Evolutionary conservation across 2,329 filamentous ascomycete species (phyloP).

Genomic region (Pleoardoris graminearum): DNA sequence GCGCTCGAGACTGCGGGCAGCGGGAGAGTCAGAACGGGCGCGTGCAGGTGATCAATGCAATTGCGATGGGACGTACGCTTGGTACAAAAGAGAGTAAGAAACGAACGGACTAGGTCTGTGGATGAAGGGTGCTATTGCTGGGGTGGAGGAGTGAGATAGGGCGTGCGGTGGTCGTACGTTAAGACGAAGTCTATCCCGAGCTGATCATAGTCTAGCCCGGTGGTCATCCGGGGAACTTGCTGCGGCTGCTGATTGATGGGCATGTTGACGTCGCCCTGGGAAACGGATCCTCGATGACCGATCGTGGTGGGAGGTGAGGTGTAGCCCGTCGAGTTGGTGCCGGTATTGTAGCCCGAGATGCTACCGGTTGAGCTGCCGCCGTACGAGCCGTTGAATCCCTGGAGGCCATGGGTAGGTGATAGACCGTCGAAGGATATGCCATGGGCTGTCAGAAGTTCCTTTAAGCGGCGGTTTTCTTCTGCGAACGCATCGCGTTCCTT

Average conservation of each 20-base stretch:
- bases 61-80: slow-evolving; percentile 30
- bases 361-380: slow-evolving; percentile 57
- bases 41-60: slow-evolving; percentile 15
- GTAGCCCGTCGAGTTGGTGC: slow-evolving; percentile 51
- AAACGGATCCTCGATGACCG: slow-evolving; percentile 35
- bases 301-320: slow-evolving; percentile 50
- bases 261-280: slow-evolving; percentile 28
- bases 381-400: slow-evolving; percentile 45
- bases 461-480: slow-evolving; percentile 80
- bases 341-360: slow-evolving; percentile 62
- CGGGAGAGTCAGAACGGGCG: slow-evolving; percentile 35
- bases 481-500: slow-evolving; percentile 75
- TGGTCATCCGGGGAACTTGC: slow-evolving; percentile 34
- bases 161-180: slow-evolving; percentile 73
- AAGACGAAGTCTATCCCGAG: slow-evolving; percentile 88
- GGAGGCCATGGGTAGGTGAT: slow-evolving; percentile 42
- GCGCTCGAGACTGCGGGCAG: slow-evolving; percentile 71
- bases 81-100: slow-evolving; percentile 20
- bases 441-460: slow-evolving; percentile 61
- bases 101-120: slow-evolving; percentile 15
- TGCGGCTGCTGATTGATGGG: slow-evolving; percentile 26
- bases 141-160: slow-evolving; percentile 56
- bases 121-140: slow-evolving; percentile 37
- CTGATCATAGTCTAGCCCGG: slow-evolving; percentile 72
- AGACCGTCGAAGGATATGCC: slow-evolving; percentile 60